A percentile compares a stretch with the other conserved stretches of the same genome.
Evolutionary conservation across 140 eudicot genomes (phyloP).

Genomic region (Anethum foeniculum): DNA sequence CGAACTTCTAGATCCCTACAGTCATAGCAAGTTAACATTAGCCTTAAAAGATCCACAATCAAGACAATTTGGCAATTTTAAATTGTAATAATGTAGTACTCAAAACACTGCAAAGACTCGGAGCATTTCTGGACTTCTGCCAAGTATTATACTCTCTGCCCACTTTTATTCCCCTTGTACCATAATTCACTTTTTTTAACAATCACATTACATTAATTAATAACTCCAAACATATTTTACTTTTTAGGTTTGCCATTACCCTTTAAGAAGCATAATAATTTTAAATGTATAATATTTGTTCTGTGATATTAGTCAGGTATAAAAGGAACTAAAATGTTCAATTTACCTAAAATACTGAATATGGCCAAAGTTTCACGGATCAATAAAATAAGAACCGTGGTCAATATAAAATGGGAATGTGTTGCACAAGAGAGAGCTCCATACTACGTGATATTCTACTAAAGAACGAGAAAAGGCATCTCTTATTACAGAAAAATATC

Average conservation of each 20-base stretch:
- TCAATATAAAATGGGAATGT: background rate
- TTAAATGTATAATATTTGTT: background rate
- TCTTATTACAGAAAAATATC: background rate
- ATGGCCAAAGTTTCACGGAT: background rate
- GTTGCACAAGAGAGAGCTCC: background rate
- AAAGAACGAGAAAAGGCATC: background rate
- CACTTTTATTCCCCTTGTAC: background rate
- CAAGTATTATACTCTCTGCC: background rate
- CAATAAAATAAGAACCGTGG: background rate
- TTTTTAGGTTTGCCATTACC: too few relatives aligned
- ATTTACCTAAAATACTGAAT: background rate
- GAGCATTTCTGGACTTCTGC: background rate
- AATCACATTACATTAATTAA: background rate
- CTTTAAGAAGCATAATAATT: background rate
- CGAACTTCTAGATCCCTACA: slow-evolving; percentile 50
- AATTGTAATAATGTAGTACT: background rate
- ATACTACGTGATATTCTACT: background rate
- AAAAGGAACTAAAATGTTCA: background rate
- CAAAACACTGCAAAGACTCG: background rate
- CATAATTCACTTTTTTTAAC: background rate
- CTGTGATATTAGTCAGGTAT: background rate
- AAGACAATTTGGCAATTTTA: background rate
- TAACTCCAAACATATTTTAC: background rate
- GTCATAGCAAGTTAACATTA: background rate
- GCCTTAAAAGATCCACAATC: background rate